Base-by-base conservation (phyloP, 805 yeast genomes). In the Pichia gijzeniarum region DNA sequence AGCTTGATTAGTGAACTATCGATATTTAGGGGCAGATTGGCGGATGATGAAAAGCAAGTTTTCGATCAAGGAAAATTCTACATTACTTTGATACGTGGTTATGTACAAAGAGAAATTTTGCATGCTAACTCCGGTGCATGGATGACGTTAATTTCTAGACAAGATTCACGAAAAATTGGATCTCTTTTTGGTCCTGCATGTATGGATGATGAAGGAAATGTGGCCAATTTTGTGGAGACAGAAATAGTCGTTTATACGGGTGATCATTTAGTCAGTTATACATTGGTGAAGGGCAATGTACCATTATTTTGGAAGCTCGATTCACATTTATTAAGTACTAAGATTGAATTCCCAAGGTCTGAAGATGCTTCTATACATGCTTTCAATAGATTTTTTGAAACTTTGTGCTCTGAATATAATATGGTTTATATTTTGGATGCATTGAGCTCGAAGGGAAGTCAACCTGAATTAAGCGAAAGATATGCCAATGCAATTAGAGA, bases 191-290 rank as follows among this genome's bases (percentile, higher is more conserved):
- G 82, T 1, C 76, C 76, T 27, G 73, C 73, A 65, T 78, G 82
- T 30, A 67, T 76, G 53, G 82, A 77, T 54, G 82, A 77, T 49
- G 72, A 73, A 35, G 57, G 85, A 0, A 65, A 80, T 52, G 85
- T 80, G 33, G 87, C 88, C 3, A 75, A 76, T 52, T 76, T 65
- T 53, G 74, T 69, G 19, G 82, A 77, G 52, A 65, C 77, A 4
- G 82, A 77, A 56, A 56, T 76, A 14, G 64, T 76, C 8, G 55
- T 76, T 9, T 43, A 42, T 9, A 72, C 72, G 39, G 38, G 44
- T 17, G 27, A 63, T 71, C 5, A 65, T 62, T 27, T 63, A 56
- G 38, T 69, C 57, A 50, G 77, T 5, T 73, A 73, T 47, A 66
- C 72, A 6, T 62, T 74, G 20, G 54, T 75, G 4, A 56, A 77